Percentiles rank a stretch among this genome's conserved stretches.
These are phyloP conservation scores for Annulohypoxylon maeteangense DNA, from an alignment of 495 filamentous ascomycete genomes.

Conservation along the genomic window DNA sequence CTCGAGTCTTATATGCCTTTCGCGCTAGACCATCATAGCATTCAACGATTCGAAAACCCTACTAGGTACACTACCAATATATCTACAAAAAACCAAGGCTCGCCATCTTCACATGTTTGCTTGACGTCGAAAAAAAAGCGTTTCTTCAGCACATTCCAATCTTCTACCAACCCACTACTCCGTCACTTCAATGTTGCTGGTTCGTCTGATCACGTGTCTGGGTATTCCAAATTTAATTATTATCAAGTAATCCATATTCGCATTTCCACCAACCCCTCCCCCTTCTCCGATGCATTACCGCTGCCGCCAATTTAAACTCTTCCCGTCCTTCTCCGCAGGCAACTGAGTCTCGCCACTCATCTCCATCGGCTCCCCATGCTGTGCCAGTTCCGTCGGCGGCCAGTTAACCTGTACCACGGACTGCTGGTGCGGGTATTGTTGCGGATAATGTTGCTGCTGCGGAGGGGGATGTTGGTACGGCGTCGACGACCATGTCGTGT, in stretches of 20 bases:
- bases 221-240: constrained; percentile 3
- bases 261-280: background rate
- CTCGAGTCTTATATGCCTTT: background rate
- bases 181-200: background rate
- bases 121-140: background rate
- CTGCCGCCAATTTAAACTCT: constrained; percentile 4
- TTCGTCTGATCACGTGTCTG: background rate
- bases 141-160: background rate
- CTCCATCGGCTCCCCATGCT: constrained; percentile 15
- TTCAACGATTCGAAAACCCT: background rate
- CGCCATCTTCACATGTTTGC: background rate
- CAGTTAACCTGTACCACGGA: constrained; percentile 16
- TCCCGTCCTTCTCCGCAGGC: constrained; percentile 19
- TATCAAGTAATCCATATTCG: background rate
- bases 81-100: background rate
- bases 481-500: constrained; percentile 10
- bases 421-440: constrained; percentile 6
- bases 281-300: background rate
- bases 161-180: background rate
- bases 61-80: background rate
- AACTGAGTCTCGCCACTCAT: constrained; percentile 20
- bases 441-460: no score
- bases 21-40: no score
- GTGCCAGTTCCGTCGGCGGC: constrained; percentile 24
- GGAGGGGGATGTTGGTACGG: background rate